These are phyloP conservation scores for Naegleria fowleri DNA, from an alignment of 208 protist species.

Conservation along the genomic window DNA sequence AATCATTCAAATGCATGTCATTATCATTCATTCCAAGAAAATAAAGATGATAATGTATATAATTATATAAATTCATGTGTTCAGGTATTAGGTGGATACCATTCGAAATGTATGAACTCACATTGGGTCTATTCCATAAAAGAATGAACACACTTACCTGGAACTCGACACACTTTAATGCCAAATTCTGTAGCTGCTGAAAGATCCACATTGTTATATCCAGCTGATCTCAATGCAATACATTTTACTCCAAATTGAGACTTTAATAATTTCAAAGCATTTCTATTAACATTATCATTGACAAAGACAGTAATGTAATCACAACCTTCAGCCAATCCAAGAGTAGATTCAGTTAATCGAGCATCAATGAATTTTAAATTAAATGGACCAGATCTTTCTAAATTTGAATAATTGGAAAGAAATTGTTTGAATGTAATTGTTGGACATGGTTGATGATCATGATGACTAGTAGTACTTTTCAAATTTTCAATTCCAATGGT, in stretches of 20 bases:
- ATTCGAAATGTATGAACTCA: too few species aligned
- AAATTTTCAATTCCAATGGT: too few species aligned
- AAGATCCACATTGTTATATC: constrained; percentile 27
- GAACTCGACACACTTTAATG: constrained; percentile 17
- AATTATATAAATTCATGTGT: too few species aligned
- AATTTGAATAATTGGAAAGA: not conserved
- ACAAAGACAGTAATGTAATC: not conserved
- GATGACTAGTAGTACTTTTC: too few species aligned
- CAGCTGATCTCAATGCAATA: not conserved
- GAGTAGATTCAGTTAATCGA: not conserved
- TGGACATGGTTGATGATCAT: not conserved
- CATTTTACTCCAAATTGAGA: not conserved
- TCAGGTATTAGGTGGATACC: too few species aligned
- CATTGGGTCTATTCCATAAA: too few species aligned
- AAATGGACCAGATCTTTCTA: not conserved
- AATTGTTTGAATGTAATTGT: too few species aligned
- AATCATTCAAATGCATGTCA: too few species aligned
- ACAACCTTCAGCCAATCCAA: not conserved
- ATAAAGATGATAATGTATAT: too few species aligned
- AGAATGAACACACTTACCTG: too few species aligned
- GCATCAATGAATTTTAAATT: constrained; percentile 14
- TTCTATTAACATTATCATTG: not conserved
- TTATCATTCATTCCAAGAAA: too few species aligned
- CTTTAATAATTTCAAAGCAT: not conserved
- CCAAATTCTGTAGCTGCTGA: not conserved